Conservation (phyloP, 495 filamentous ascomycete species). For the Podospora anserina region DNA sequence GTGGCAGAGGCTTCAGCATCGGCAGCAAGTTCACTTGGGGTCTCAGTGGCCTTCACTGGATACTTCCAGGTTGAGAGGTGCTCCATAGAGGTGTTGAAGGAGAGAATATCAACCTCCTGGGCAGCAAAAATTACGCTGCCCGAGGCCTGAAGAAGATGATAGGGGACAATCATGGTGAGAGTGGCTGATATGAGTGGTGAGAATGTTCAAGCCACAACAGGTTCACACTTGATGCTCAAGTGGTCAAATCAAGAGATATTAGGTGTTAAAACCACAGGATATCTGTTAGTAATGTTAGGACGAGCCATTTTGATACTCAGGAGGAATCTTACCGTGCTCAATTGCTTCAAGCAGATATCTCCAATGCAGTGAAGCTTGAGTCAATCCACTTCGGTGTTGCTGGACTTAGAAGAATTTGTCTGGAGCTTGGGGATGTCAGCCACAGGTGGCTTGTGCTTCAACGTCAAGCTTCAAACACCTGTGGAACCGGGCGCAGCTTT, state of each 20-base stretch:
- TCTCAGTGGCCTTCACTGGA: conserved; percentile 21
- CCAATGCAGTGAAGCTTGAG: conserved; percentile 1
- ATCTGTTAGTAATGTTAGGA: not conserved
- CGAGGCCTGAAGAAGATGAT: conserved; percentile 40
- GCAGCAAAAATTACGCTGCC: conserved; percentile 44
- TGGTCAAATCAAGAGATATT: not conserved
- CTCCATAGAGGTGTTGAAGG: conserved; percentile 35
- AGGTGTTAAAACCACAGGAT: not conserved
- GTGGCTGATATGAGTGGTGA: conserved; percentile 1
- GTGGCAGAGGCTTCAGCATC: not conserved
- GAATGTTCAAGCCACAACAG: not conserved
- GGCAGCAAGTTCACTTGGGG: conserved; percentile 1
- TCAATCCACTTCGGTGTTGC: not conserved
- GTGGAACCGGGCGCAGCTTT: not conserved
- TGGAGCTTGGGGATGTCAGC: not conserved
- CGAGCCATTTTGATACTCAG: not conserved
- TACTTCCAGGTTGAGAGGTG: conserved; percentile 43
- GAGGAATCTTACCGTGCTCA: not conserved
- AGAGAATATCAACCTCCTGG: conserved; percentile 40
- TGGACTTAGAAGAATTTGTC: not conserved
- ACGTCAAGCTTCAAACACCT: not conserved
- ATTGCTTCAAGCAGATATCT: not conserved
- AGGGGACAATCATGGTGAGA: conserved; percentile 36
- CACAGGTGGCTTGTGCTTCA: not conserved
- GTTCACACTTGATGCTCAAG: not conserved